Conservation (phyloP, 108 stramenopile genomes). For the Cylindrotheca closterium region DNA sequence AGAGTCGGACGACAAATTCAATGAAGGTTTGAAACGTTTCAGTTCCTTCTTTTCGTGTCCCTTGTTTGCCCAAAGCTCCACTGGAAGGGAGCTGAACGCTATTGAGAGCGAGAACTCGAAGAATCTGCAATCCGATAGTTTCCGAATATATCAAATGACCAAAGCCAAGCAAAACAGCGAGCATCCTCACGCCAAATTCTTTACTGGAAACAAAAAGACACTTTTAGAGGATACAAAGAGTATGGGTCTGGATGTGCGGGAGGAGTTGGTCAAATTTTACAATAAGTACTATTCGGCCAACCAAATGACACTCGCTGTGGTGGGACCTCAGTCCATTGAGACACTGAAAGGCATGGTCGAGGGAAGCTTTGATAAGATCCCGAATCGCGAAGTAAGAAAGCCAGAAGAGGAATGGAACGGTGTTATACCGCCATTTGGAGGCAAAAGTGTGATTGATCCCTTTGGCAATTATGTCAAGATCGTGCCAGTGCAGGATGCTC, state of each 20-base stretch:
- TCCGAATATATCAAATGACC: conserved; percentile 84
- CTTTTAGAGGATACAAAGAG: conserved; percentile 67
- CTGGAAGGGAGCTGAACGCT: conserved; percentile 90
- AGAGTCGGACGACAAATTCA: conserved; percentile 52
- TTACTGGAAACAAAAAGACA: conserved; percentile 90
- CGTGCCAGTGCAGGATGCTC: conserved; percentile 77
- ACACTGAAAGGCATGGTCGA: conserved; percentile 69
- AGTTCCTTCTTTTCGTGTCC: conserved; percentile 91
- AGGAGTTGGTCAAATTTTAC: conserved; percentile 90
- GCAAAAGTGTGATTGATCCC: conserved; percentile 53
- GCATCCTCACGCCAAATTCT: conserved; percentile 93
- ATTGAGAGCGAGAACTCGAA: conserved; percentile 95
- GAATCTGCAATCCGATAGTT: conserved; percentile 88
- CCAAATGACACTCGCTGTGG: conserved; percentile 90
- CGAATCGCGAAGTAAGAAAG: conserved; percentile 46
- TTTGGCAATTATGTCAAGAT: conserved; percentile 62
- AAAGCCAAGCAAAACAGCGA: conserved; percentile 81
- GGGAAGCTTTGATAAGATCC: conserved; percentile 76
- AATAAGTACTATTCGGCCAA: conserved; percentile 87
- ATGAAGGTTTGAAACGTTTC: conserved; percentile 84
- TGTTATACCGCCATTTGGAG: conserved; percentile 50
- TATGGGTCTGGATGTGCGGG: conserved; percentile 74
- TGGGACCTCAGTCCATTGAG: conserved; percentile 73
- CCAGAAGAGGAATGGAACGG: conserved; percentile 75
- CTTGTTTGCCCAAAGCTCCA: conserved; percentile 80